Evolutionary conservation across 768 basidiomycete species (phyloP).

Genomic region (Filobasidium wieringae): DNA sequence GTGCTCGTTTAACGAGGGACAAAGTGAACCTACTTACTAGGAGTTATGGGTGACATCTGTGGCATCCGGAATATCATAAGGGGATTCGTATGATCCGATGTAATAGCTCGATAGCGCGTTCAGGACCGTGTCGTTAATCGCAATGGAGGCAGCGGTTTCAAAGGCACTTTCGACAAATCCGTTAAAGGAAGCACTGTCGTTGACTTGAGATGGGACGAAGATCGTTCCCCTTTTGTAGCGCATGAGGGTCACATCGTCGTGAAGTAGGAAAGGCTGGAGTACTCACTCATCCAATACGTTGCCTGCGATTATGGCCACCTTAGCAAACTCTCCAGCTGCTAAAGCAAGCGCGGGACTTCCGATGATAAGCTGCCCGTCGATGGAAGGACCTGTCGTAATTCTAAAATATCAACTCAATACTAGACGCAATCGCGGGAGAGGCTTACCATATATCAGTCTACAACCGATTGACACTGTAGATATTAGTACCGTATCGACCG

Average conservation of each 20-base stretch:
- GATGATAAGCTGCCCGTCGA: constrained; percentile 32
- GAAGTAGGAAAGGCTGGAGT: too few relatives aligned
- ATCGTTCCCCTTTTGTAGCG: constrained; percentile 24
- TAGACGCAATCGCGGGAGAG: too few relatives aligned
- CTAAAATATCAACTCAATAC: too few relatives aligned
- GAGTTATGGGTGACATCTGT: constrained; percentile 29
- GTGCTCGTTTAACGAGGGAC: neutral
- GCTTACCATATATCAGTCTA: too few relatives aligned
- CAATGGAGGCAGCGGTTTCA: constrained; percentile 2
- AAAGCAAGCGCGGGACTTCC: constrained; percentile 26
- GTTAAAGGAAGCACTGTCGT: constrained; percentile 7
- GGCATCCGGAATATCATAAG: constrained; percentile 28
- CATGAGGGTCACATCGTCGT: neutral
- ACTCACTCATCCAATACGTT: constrained; percentile 35
- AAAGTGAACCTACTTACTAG: constrained; percentile 5
- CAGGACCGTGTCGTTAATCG: constrained; percentile 17
- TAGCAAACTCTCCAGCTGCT: constrained; percentile 24
- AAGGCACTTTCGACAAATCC: constrained; percentile 17
- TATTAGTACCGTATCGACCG: too few relatives aligned
- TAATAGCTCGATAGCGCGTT: constrained; percentile 20
- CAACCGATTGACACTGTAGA: too few relatives aligned
- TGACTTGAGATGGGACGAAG: constrained; percentile 21
- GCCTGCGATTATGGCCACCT: constrained; percentile 33
- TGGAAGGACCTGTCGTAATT: constrained; percentile 19
- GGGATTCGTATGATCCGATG: constrained; percentile 23